phyloP scores from a whole-genome alignment of 78 protist genomes.

The Diacronema lutheri region DNA sequence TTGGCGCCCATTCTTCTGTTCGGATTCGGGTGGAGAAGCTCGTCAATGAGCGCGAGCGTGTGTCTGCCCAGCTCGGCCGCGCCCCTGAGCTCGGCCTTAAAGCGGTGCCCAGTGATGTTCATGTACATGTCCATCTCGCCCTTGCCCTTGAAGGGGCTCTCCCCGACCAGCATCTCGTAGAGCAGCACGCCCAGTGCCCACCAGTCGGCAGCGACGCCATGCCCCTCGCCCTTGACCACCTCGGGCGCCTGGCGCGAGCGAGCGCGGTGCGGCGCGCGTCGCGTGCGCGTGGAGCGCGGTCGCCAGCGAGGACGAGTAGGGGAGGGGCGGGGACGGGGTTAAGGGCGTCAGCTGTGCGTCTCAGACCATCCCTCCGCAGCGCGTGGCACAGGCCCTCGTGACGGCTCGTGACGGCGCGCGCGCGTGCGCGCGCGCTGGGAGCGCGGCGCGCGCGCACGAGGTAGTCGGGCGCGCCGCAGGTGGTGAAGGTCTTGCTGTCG shows the following conservation, averaged over 20 bases:
- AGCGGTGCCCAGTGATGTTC: not conserved
- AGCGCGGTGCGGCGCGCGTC: no score
- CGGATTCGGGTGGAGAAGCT: not conserved
- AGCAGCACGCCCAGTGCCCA: constrained; percentile 38
- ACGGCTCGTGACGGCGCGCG: no score
- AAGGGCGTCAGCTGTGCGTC: no score
- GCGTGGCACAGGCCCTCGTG: no score
- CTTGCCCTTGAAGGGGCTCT: not conserved
- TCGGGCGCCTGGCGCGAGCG: constrained; percentile 56
- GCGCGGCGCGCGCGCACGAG: not conserved
- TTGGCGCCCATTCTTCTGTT: not conserved
- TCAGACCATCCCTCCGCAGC: no score
- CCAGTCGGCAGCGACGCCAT: constrained; percentile 22
- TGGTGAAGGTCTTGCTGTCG: not conserved
- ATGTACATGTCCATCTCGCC: not conserved
- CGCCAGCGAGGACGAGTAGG: no score
- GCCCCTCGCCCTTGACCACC: constrained; percentile 5
- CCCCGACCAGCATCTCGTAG: not conserved
- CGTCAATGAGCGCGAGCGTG: not conserved
- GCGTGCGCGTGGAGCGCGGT: no score
- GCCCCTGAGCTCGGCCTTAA: not conserved
- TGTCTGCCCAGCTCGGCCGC: not conserved
- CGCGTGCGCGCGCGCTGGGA: no score
- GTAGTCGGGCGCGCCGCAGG: constrained; percentile 47
- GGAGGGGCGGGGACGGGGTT: no score